phyloP scores from a whole-genome alignment of 2,329 filamentous ascomycete genomes.

The Aspergillus calidoustus region DNA sequence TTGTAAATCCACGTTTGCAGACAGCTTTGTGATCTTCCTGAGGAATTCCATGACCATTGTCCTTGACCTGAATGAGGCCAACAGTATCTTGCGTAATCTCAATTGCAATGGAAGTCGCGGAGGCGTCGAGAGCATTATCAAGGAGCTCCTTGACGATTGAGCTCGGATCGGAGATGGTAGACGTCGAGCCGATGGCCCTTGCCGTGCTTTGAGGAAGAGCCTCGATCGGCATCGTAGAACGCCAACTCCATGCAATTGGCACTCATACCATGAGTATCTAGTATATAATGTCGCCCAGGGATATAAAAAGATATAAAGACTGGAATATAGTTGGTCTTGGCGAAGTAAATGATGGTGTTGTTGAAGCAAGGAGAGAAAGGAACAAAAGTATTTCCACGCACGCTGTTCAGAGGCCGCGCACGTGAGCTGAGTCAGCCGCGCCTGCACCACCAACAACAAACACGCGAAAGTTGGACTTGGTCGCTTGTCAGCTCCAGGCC shows the following conservation, averaged over 20 bases:
- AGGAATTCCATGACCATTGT: slow-evolving; percentile 67
- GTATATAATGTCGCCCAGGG: background rate
- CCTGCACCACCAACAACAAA: slow-evolving; percentile 1
- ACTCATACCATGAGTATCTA: background rate
- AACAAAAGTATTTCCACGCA: slow-evolving; percentile 25
- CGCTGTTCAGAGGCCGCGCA: slow-evolving; percentile 7
- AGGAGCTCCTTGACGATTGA: slow-evolving; percentile 68
- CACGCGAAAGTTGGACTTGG: slow-evolving; percentile 1
- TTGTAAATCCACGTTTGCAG: slow-evolving; percentile 64
- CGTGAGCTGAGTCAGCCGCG: slow-evolving; percentile 20
- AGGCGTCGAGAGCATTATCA: slow-evolving; percentile 70
- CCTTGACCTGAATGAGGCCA: slow-evolving; percentile 65
- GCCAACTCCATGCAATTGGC: background rate
- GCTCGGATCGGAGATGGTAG: slow-evolving; percentile 60
- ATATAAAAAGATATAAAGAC: slow-evolving; percentile 10
- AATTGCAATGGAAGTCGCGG: slow-evolving; percentile 60
- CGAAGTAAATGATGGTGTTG: background rate
- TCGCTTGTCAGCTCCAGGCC: background rate
- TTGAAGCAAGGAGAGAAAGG: slow-evolving; percentile 2
- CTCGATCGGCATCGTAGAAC: slow-evolving; percentile 50
- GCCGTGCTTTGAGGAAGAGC: slow-evolving; percentile 49
- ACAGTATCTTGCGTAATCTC: slow-evolving; percentile 64
- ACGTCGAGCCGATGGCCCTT: slow-evolving; percentile 60
- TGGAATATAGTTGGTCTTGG: background rate
- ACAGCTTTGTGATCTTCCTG: slow-evolving; percentile 59